phyloP scores from a whole-genome alignment of 495 filamentous ascomycete species.

The Neurospora africana region DNA sequence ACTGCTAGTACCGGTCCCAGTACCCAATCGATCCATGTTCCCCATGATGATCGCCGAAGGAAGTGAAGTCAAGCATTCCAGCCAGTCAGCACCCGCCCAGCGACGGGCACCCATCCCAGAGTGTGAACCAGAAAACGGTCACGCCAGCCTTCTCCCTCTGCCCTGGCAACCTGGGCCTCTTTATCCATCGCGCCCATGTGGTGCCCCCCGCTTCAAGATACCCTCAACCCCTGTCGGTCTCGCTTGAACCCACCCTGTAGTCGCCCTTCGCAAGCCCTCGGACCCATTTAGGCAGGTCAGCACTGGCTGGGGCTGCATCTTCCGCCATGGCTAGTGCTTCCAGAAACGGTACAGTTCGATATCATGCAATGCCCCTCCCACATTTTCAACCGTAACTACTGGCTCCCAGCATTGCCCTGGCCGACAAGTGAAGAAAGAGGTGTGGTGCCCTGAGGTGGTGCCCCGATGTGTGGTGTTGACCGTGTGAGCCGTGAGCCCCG shows the following conservation, averaged over 20 bases:
- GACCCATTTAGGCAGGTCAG: constrained; percentile 29
- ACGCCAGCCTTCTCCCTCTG: constrained; percentile 1
- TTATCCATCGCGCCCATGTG: background rate
- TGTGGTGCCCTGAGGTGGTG: background rate
- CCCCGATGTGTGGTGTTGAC: background rate
- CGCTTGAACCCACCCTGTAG: background rate
- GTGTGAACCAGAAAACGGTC: background rate
- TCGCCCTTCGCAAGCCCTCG: constrained; percentile 18
- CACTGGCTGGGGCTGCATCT: constrained; percentile 19
- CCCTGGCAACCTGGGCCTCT: constrained; percentile 15
- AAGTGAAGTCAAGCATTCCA: background rate
- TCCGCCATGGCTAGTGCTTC: constrained; percentile 17
- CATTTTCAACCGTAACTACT: background rate
- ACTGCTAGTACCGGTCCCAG: background rate
- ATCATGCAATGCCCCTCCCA: background rate
- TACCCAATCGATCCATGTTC: background rate
- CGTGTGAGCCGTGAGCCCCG: background rate
- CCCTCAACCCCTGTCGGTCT: constrained; percentile 12
- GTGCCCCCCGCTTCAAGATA: constrained; percentile 16
- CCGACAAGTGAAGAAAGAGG: background rate
- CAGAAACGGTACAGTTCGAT: constrained; percentile 8
- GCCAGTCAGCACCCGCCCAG: background rate
- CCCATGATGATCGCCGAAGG: background rate
- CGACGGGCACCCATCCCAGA: background rate
- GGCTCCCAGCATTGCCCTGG: background rate